Conservation (phyloP, 768 basidiomycete species). For the Naganishia antarctica region DNA sequence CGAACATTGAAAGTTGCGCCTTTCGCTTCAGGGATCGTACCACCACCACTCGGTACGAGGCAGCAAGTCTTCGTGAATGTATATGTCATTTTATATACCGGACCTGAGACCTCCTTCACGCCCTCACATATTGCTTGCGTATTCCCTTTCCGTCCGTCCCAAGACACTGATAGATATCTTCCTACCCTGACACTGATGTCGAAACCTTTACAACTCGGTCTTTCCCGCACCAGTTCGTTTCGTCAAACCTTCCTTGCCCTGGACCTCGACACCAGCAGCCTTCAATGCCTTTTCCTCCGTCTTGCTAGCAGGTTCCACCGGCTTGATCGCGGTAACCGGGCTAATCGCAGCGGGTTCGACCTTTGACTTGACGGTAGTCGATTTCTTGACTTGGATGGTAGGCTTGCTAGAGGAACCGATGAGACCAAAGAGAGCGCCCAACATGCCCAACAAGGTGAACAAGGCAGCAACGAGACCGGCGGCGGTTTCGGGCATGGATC, state of each 20-base stretch:
- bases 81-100: no score
- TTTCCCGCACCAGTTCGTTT: slow-evolving; percentile 36
- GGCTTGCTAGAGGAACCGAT: slow-evolving; percentile 59
- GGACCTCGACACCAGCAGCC: slow-evolving; percentile 35
- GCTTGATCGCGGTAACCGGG: slow-evolving; percentile 32
- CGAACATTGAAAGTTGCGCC: no score
- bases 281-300: slow-evolving; percentile 39
- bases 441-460: slow-evolving; percentile 77
- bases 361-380: slow-evolving; percentile 30
- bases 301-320: slow-evolving; percentile 40
- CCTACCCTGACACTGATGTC: no score
- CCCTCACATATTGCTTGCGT: not conserved
- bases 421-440: slow-evolving; percentile 72
- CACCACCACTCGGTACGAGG: no score
- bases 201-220: not conserved
- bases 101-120: no score
- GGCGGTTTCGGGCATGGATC: slow-evolving; percentile 81
- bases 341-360: slow-evolving; percentile 21
- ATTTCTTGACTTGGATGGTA: slow-evolving; percentile 37
- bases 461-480: slow-evolving; percentile 67
- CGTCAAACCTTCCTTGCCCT: slow-evolving; percentile 24
- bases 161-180: no score
- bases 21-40: no score
- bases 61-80: no score
- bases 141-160: no score